Evolutionary conservation across 2,329 filamentous ascomycete species (phyloP), one percentile per base, ranked within the genome.

Genomic region (Penicillium sp.): DNA sequence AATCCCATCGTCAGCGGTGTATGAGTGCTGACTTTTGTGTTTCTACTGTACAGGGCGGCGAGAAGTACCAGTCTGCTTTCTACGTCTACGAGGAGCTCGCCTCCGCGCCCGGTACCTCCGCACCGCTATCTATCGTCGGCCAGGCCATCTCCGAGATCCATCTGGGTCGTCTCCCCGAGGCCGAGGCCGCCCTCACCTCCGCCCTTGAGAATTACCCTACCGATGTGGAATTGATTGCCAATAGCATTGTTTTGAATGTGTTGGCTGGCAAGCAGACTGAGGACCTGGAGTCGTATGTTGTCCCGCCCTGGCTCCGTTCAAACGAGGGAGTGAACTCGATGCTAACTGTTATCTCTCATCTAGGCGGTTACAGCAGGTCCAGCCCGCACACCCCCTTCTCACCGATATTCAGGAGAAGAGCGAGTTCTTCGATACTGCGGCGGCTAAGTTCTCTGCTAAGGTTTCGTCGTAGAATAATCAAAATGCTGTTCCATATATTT

Each of bases 81-180:
- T 97, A 99, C 80, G 93, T 97, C 58, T 97, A 91, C 69, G 93
- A 97, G 76, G 94, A 99, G 75, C 84, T 97, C 46, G 93, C 94
- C 5, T 90, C 96, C 70, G 88, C 90, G 28, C 88, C 91, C 2
- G 86, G 89, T 31, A 91, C 90, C 17, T 87, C 90, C 46, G 90
- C 90, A 16, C 82, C 87, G 50, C 82, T 87, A 63, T 88, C 85
- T 17, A 83, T 97, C 53, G 85, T 96, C 58, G 88, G 90, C 19
- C 94, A 97, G 77, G 93, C 92, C 26, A 86, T 97, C 26, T 88
- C 90, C 25, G 93, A 99, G 75, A 78, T 97, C 50, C 94, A 97
- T 70, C 85, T 97, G 28, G 92, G 91, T 48, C 85, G 94, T 46
- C 77, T 89, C 38, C 91, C 94, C 59, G 94, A 97, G 79, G 91